These are phyloP conservation scores for Penicillium lividum DNA, from an alignment of 495 filamentous ascomycete species.

Conservation along the genomic window DNA sequence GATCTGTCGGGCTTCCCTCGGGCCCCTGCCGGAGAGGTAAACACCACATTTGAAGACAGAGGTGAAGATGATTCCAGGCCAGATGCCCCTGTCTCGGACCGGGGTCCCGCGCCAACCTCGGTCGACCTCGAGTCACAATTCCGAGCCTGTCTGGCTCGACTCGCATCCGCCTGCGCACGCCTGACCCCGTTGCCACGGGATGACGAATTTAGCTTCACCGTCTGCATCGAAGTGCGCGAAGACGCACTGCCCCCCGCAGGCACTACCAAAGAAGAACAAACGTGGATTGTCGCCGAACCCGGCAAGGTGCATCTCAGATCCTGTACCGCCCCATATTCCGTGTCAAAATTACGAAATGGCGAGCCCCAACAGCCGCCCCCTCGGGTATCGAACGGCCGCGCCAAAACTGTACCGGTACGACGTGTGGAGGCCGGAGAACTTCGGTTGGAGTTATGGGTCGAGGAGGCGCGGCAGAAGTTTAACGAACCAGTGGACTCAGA, in stretches of 20 bases:
- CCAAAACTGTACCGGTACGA: constrained; percentile 55
- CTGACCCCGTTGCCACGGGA: constrained; percentile 67
- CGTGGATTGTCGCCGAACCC: constrained; percentile 57
- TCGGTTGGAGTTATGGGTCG: constrained; percentile 56
- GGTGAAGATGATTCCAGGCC: constrained; percentile 46
- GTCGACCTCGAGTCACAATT: constrained; percentile 74
- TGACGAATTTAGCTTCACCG: constrained; percentile 75
- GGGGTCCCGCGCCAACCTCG: constrained; percentile 36
- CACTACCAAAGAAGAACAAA: constrained; percentile 53
- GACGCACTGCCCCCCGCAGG: constrained; percentile 74
- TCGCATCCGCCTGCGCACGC: constrained; percentile 56
- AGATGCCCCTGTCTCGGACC: constrained; percentile 37
- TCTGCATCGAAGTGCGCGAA: constrained; percentile 81
- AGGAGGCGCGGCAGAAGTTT: constrained; percentile 58
- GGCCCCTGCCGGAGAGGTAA: constrained; percentile 51
- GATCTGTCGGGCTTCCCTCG: constrained; percentile 75
- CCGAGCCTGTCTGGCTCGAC: constrained; percentile 54
- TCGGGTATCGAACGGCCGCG: constrained; percentile 44
- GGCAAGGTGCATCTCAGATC: constrained; percentile 48
- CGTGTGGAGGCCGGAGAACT: constrained; percentile 56
- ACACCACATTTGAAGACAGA: constrained; percentile 55
- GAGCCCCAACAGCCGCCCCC: constrained; percentile 41
- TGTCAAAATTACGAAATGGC: constrained; percentile 43
- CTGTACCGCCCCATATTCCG: constrained; percentile 48
- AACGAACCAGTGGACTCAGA: constrained; percentile 50